Conservation (phyloP, 352 stramenopile genomes). For the Albugo candida region DNA sequence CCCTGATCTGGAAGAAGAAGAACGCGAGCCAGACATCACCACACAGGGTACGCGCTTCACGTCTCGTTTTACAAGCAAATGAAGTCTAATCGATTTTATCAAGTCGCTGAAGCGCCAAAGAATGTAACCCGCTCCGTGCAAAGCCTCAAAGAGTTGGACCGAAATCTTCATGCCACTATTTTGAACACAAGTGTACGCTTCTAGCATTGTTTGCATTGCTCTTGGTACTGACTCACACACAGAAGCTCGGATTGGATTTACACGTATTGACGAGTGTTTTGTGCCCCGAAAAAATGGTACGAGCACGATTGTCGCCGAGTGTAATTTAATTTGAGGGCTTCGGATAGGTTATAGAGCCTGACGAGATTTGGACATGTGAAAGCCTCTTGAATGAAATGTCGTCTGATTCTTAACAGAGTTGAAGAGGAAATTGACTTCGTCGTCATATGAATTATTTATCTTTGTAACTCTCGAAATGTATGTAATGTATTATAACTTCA, state of each 20-base stretch:
- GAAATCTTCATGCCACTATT: slow-evolving; percentile 59
- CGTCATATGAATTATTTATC: no score
- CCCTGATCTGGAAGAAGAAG: slow-evolving; percentile 60
- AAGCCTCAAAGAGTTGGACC: slow-evolving; percentile 57
- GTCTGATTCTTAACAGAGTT: slow-evolving; percentile 5
- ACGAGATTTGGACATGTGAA: slow-evolving; percentile 60
- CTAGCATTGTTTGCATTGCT: not conserved
- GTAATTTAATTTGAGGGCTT: not conserved
- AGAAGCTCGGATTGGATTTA: slow-evolving; percentile 44
- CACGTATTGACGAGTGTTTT: slow-evolving; percentile 41
- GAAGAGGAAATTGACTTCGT: no score
- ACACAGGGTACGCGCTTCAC: slow-evolving; percentile 17
- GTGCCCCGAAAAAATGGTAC: slow-evolving; percentile 48
- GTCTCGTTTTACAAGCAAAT: not conserved
- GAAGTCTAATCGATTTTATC: not conserved
- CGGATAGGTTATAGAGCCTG: slow-evolving; percentile 30
- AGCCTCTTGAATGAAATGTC: slow-evolving; percentile 59
- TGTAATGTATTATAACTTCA: slow-evolving; percentile 45
- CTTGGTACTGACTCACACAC: not conserved
- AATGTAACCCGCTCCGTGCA: slow-evolving; percentile 46
- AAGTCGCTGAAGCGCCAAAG: slow-evolving; percentile 57
- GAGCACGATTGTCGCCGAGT: not conserved
- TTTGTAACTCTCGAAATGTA: no score
- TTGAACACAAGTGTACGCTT: slow-evolving; percentile 22
- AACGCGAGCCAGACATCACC: slow-evolving; percentile 56